Base-by-base conservation (phyloP, 345 rosid species). In the Eucalyptus rudis region DNA sequence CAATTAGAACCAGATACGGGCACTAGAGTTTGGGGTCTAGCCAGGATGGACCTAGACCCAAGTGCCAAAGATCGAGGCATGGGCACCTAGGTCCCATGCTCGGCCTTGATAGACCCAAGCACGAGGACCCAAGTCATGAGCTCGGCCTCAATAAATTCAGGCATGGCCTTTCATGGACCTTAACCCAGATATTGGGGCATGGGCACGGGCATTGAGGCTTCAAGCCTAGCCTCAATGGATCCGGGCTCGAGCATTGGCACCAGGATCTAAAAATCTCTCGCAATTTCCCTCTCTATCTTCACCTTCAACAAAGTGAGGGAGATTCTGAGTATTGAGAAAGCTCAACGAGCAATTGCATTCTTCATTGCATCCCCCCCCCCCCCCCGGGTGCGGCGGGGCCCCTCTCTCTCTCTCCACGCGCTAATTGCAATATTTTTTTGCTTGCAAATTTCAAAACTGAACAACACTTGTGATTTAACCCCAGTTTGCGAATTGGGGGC, bases 1-100 rank as follows among this genome's bases (percentile, higher is more conserved):
- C 29, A 56, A 24, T 24, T 6, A 4, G 1, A 24, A 56, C 29
- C 3, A 5, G 2, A 25, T 56, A 56, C 6, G 13, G 0, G 62
- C 3, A 0, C 62, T 24, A 56, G 13, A 56, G 6, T 56, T 25
- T 56, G 12, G 62, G 62, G 62, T 56, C 3, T 56, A 3, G 62
- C 13, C 29, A 25, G 24, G 62, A 25, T 56, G 29, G 29, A 56
- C 29, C 62, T 4, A 4, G 6, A 56, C 62, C 12, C 29, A 56
- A 25, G 29, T 24, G 62, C 29, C 2, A 6, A 56, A 25, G 62
- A 56, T 56, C 29, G 2, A 1, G 62, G 62, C 29, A 24, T 3
- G 13, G 13, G 29, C 29, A 56, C 62, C 29, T 56, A 56, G 29
- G 62, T 56, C 6, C 13, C 13, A 56, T 56, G 29, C 29, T 25